These are phyloP conservation scores for Aspergillus taichungensis DNA, from an alignment of 495 filamentous ascomycete genomes.

Conservation along the genomic window DNA sequence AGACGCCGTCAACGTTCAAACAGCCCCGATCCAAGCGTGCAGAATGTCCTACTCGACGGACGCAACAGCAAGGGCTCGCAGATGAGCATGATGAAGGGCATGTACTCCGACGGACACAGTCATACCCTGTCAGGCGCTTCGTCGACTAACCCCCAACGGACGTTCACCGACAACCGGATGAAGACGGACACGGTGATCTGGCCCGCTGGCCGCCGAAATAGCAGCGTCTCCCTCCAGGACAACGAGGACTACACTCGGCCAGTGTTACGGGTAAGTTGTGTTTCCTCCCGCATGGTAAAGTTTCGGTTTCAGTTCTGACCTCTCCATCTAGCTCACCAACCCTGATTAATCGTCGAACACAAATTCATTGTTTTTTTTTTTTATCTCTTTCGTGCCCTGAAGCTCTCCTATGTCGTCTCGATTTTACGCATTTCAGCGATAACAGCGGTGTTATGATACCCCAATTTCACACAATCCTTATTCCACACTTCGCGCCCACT, in stretches of 20 bases:
- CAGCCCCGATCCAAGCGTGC: constrained; percentile 27
- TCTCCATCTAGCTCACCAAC: constrained; percentile 39
- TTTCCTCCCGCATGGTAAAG: background rate
- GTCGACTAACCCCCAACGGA: constrained; percentile 18
- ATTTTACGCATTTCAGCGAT: constrained; percentile 26
- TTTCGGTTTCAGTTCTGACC: constrained; percentile 3
- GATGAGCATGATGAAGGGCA: constrained; percentile 35
- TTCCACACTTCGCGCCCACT: too few relatives aligned
- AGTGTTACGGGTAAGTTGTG: constrained; percentile 41
- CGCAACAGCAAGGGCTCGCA: constrained; percentile 40
- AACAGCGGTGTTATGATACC: constrained; percentile 40
- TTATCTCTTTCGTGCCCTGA: constrained; percentile 6
- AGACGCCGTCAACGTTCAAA: constrained; percentile 27
- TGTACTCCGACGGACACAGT: constrained; percentile 35
- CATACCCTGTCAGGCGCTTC: constrained; percentile 27
- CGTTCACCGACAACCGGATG: constrained; percentile 39
- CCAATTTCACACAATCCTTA: constrained; percentile 30
- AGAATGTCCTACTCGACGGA: constrained; percentile 25
- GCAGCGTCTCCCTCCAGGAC: constrained; percentile 44
- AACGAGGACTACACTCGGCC: constrained; percentile 51
- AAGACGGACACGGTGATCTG: constrained; percentile 35
- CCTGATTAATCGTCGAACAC: constrained; percentile 31
- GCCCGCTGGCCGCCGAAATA: constrained; percentile 40
- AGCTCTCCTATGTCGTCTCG: constrained; percentile 18
- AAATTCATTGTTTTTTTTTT: constrained; percentile 10